Conservation (phyloP, 176 grass and related monocot species). For the Musa acuminata region DNA sequence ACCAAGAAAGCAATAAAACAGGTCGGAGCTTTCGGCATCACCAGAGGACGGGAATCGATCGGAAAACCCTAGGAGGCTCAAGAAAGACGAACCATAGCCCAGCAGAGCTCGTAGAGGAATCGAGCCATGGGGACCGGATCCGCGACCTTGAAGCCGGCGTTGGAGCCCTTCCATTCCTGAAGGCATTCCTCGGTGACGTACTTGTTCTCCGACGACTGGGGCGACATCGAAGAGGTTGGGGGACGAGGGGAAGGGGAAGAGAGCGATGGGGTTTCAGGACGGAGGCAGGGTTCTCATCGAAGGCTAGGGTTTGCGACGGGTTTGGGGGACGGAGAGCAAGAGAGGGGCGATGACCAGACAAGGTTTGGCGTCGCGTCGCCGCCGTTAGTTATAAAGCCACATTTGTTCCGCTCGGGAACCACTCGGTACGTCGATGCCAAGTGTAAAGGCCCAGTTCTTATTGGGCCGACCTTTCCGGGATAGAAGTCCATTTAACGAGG, state of each 20-base stretch:
- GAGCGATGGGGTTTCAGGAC: constrained; percentile 15
- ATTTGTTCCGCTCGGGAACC: too few relatives aligned
- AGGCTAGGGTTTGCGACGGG: background rate
- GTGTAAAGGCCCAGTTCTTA: too few relatives aligned
- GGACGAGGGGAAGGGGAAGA: background rate
- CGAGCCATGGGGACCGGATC: constrained; percentile 86
- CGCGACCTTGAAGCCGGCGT: constrained; percentile 37
- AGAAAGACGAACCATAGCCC: constrained; percentile 48
- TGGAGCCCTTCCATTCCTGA: constrained; percentile 76
- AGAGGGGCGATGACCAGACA: background rate
- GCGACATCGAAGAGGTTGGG: constrained; percentile 10
- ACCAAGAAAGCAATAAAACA: background rate
- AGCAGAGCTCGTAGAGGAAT: constrained; percentile 98
- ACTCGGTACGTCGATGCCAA: too few relatives aligned
- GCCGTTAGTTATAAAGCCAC: background rate
- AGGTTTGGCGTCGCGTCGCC: background rate
- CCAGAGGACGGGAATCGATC: background rate
- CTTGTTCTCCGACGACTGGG: constrained; percentile 57
- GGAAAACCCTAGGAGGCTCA: background rate
- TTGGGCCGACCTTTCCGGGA: too few relatives aligned
- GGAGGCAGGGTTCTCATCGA: constrained; percentile 3
- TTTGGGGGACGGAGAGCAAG: background rate
- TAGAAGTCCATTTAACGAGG: too few relatives aligned
- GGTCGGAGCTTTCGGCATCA: constrained; percentile 8
- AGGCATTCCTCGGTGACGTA: constrained; percentile 74